Evolutionary conservation across 768 basidiomycete species (phyloP).

Genomic region (Hirschioporus abietinus): DNA sequence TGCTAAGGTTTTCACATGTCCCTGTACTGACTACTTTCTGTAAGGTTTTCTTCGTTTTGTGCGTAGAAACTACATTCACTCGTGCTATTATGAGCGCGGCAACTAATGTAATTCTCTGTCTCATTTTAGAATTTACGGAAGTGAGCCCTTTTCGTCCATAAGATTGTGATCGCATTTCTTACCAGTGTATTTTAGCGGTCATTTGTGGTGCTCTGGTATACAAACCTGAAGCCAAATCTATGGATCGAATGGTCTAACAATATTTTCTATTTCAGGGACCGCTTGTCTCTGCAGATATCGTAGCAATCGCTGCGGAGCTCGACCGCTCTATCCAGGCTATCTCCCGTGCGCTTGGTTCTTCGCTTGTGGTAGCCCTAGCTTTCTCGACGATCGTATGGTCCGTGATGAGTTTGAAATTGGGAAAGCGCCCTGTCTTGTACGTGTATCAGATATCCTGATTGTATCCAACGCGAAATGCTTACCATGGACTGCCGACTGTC

Average conservation of each 20-base stretch:
- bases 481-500: not conserved
- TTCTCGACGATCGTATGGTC: constrained; percentile 10
- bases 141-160: constrained; percentile 3
- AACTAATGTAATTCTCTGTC: too few species aligned
- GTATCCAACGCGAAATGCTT: not conserved
- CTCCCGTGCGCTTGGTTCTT: constrained; percentile 13
- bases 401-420: constrained; percentile 4
- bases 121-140: constrained; percentile 6
- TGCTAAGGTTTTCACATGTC: not conserved
- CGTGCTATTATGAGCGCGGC: not conserved
- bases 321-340: constrained; percentile 11
- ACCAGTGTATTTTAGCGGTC: constrained; percentile 10
- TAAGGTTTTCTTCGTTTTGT: not conserved
- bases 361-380: constrained; percentile 11
- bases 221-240: not conserved
- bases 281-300: constrained; percentile 9
- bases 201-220: constrained; percentile 15
- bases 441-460: not conserved
- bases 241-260: not conserved
- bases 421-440: constrained; percentile 4
- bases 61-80: not conserved
- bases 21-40: not conserved
- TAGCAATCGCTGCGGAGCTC: constrained; percentile 12
- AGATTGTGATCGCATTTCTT: not conserved
- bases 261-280: constrained; percentile 4